These are phyloP conservation scores for Psophocarpus tetragonolobus DNA, from an alignment of 306 rosid genomes.

Conservation along the genomic window DNA sequence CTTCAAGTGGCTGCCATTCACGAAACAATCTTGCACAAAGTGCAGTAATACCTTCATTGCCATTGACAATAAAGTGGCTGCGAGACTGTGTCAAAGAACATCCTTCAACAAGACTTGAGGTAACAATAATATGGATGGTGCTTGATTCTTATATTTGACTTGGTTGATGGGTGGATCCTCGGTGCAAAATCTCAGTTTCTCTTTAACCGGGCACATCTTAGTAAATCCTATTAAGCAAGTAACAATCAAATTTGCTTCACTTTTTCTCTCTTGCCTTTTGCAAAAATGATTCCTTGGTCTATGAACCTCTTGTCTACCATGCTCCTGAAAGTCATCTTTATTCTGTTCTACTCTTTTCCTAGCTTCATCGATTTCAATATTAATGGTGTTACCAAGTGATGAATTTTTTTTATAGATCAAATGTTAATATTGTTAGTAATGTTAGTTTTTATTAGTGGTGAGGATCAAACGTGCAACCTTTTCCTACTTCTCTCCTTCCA, in stretches of 20 bases:
- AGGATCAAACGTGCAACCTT: too few relatives aligned
- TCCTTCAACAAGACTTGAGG: constrained; percentile 66
- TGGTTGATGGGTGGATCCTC: not conserved
- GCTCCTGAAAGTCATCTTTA: not conserved
- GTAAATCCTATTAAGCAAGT: not conserved
- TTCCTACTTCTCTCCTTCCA: too few relatives aligned
- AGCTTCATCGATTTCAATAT: not conserved
- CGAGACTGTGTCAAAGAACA: constrained; percentile 65
- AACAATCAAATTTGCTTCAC: not conserved
- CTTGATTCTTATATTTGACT: constrained; percentile 7
- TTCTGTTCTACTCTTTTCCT: not conserved
- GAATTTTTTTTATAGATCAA: not conserved
- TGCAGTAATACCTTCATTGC: constrained; percentile 78
- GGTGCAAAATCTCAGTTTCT: constrained; percentile 3
- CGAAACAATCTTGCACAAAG: constrained; percentile 41
- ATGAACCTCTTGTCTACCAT: not conserved
- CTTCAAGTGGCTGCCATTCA: constrained; percentile 34
- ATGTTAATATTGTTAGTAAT: too few relatives aligned
- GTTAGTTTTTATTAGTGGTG: too few relatives aligned
- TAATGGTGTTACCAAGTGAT: not conserved
- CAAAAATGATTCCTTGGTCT: not conserved
- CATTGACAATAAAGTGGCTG: constrained; percentile 69
- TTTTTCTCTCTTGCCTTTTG: not conserved
- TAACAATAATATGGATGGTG: constrained; percentile 6
- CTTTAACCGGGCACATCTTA: not conserved